Evolutionary conservation across 345 rosid genomes (phyloP).

Genomic region (Clarkia xantiana): DNA sequence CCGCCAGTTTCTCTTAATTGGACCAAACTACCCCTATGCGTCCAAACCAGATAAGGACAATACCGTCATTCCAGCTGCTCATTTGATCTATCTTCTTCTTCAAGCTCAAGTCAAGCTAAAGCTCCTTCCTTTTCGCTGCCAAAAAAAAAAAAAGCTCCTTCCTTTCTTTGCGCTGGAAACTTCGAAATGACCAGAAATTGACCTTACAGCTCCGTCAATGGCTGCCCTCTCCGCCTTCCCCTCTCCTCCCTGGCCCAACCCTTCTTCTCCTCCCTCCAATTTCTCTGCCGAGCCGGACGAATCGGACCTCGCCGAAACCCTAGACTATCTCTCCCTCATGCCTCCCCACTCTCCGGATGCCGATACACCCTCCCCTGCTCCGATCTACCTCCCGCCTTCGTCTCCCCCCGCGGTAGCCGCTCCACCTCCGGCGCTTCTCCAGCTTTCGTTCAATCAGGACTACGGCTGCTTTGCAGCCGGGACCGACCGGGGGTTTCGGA

Average conservation of each 20-base stretch:
- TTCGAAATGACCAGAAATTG: not conserved
- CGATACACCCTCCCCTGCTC: slow-evolving; percentile 12
- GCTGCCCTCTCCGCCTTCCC: slow-evolving; percentile 59
- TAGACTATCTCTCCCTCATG: slow-evolving; percentile 40
- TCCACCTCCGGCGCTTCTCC: slow-evolving; percentile 30
- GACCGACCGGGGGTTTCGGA: slow-evolving; percentile 83
- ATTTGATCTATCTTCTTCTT: not conserved
- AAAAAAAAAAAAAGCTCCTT: not conserved
- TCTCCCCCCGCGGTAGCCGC: slow-evolving; percentile 11
- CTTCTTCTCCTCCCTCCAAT: not conserved
- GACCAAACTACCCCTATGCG: not conserved
- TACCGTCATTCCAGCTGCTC: slow-evolving; percentile 5
- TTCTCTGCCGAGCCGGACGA: slow-evolving; percentile 28
- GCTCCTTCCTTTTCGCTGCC: too few relatives aligned
- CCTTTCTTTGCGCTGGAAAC: not conserved
- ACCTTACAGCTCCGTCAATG: slow-evolving; percentile 17
- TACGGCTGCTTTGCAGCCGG: slow-evolving; percentile 79
- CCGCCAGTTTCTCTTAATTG: slow-evolving; percentile 7
- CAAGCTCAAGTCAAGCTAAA: too few relatives aligned
- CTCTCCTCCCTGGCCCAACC: slow-evolving; percentile 17
- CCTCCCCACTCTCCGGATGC: slow-evolving; percentile 14
- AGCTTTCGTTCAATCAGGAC: slow-evolving; percentile 83
- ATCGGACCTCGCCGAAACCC: slow-evolving; percentile 18
- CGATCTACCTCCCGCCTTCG: slow-evolving; percentile 9
- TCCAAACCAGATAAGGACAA: not conserved